Evolutionary conservation across 768 basidiomycete genomes (phyloP).

Genomic region (Hebeloma cylindrosporum): DNA sequence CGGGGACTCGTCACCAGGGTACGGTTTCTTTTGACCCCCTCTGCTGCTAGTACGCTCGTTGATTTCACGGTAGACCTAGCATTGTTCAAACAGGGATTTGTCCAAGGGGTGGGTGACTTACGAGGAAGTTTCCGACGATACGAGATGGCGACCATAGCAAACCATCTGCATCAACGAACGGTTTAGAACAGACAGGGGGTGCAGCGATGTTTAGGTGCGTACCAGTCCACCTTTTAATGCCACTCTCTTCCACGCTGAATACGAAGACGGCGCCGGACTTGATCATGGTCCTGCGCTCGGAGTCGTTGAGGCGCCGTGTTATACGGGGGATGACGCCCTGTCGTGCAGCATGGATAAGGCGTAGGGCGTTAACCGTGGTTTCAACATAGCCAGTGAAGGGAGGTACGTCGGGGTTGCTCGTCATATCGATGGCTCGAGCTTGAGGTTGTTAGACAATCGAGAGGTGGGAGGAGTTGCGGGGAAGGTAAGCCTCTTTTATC

Average conservation of each 20-base stretch:
- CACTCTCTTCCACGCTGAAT: constrained; percentile 86
- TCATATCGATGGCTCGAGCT: constrained; percentile 47
- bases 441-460: constrained; percentile 58
- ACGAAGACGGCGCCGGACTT: constrained; percentile 76
- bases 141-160: constrained; percentile 82
- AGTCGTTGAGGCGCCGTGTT: constrained; percentile 80
- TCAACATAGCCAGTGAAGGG: constrained; percentile 82
- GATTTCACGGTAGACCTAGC: constrained; percentile 80
- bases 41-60: constrained; percentile 65
- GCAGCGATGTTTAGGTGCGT: constrained; percentile 16
- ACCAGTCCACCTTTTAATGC: constrained; percentile 88
- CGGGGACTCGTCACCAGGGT: constrained; percentile 48
- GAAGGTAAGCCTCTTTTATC: constrained; percentile 46
- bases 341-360: constrained; percentile 80
- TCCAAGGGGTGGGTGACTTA: constrained; percentile 32
- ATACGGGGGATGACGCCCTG: constrained; percentile 79
- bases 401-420: constrained; percentile 54
- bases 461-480: constrained; percentile 43
- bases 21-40: constrained; percentile 47
- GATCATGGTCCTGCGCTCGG: constrained; percentile 69
- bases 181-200: constrained; percentile 16
- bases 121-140: constrained; percentile 83
- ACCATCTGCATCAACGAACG: constrained; percentile 41
- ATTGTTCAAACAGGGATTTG: background rate
- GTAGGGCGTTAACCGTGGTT: constrained; percentile 76